phyloP scores from a whole-genome alignment of 1,284 basidiomycete species.

The Spongispora temasekensis region DNA sequence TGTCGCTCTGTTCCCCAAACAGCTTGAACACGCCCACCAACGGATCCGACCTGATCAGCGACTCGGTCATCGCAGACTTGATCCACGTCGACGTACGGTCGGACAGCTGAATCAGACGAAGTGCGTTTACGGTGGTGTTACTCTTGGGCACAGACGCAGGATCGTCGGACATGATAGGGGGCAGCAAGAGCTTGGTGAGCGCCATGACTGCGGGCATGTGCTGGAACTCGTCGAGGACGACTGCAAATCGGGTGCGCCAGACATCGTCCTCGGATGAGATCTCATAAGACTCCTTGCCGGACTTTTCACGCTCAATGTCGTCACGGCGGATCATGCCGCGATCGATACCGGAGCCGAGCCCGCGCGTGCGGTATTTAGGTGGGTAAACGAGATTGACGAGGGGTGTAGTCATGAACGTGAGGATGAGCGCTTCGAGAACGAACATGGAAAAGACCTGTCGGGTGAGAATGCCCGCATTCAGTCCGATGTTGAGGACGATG shows the following conservation, averaged over 20 bases:
- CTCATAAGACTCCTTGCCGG: conserved; percentile 11
- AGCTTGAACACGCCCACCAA: conserved; percentile 83
- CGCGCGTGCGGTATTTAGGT: conserved; percentile 54
- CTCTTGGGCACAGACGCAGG: conserved; percentile 17
- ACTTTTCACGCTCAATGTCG: conserved; percentile 7
- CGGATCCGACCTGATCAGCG: conserved; percentile 75
- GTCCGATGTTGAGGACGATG: conserved; percentile 94
- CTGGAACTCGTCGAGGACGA: conserved; percentile 91
- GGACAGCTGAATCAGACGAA: conserved; percentile 88
- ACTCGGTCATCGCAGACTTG: conserved; percentile 77
- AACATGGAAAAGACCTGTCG: conserved; percentile 85
- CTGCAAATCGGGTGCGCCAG: conserved; percentile 55
- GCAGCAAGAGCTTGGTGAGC: conserved; percentile 63
- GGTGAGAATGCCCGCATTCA: conserved; percentile 81
- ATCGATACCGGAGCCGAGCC: conserved; percentile 14
- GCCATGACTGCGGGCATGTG: conserved; percentile 80
- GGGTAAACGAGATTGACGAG: conserved; percentile 81
- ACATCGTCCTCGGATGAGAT: conserved; percentile 7
- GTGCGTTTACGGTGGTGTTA: conserved; percentile 59
- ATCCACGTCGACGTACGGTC: conserved; percentile 91
- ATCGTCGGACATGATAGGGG: conserved; percentile 20
- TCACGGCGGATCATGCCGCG: background rate
- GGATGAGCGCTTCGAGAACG: conserved; percentile 82
- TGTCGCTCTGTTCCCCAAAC: conserved; percentile 77
- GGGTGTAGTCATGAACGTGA: conserved; percentile 91